Evolutionary conservation across 2,329 filamentous ascomycete species (phyloP).

Genomic region (Clonostachys rhizophaga): DNA sequence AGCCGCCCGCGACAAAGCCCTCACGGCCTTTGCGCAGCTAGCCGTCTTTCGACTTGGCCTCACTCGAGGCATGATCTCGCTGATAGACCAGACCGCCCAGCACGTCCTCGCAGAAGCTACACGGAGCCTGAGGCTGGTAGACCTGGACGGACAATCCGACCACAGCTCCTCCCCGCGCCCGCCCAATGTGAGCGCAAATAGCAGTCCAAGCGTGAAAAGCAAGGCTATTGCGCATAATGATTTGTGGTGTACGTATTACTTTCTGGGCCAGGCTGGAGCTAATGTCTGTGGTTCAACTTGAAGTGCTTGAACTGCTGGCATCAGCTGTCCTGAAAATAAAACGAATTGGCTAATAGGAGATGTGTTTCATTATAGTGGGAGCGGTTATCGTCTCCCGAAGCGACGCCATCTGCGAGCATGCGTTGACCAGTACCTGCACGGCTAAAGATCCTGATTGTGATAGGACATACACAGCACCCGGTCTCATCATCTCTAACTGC

Average conservation of each 20-base stretch:
- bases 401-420: constrained; percentile 25
- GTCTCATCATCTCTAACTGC: constrained; percentile 20
- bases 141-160: constrained; percentile 11
- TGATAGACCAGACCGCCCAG: constrained; percentile 38
- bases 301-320: no score
- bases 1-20: constrained; percentile 24
- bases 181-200: no score
- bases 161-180: no score
- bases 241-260: constrained; percentile 22
- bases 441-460: constrained; percentile 12
- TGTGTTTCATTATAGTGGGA: constrained; percentile 8
- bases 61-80: constrained; percentile 42
- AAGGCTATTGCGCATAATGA: constrained; percentile 8
- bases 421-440: constrained; percentile 12
- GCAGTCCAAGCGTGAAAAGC: no score
- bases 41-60: constrained; percentile 40
- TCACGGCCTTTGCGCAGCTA: constrained; percentile 45
- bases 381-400: constrained; percentile 17
- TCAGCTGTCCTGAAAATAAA: no score
- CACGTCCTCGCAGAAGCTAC: constrained; percentile 49
- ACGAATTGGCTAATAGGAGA: neutral
- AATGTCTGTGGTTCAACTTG: no score
- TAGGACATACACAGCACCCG: constrained; percentile 16
- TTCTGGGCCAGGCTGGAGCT: no score
- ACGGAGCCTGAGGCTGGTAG: constrained; percentile 30